Evolutionary conservation across 768 basidiomycete species (phyloP).

Genomic region (Sporobolomyces pararoseus): DNA sequence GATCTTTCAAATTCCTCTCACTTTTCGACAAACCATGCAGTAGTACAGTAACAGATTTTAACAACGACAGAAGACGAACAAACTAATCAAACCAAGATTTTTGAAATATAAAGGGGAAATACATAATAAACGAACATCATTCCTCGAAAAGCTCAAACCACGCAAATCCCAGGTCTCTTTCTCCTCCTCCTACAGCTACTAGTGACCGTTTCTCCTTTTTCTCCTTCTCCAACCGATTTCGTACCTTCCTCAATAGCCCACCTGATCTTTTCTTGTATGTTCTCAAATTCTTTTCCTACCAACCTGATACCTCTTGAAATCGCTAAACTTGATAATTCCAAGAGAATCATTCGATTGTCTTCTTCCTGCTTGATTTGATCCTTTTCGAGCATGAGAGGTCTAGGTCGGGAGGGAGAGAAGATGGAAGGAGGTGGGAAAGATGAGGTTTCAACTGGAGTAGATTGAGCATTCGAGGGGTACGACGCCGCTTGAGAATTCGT

Average conservation of each 20-base stretch:
- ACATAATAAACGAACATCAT: not conserved
- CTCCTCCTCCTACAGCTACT: slow-evolving; percentile 1
- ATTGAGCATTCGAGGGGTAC: no score
- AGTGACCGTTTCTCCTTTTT: not conserved
- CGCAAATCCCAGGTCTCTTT: slow-evolving; percentile 20
- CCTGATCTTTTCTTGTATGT: not conserved
- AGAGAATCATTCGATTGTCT: not conserved
- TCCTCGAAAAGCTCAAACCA: not conserved
- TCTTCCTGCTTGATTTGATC: not conserved
- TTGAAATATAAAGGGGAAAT: not conserved
- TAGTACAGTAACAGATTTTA: no score
- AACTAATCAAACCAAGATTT: not conserved
- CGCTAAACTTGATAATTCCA: slow-evolving; percentile 1
- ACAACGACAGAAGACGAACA: not conserved
- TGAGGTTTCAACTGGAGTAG: no score
- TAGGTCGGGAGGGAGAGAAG: not conserved
- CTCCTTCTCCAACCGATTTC: not conserved
- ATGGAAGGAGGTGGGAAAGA: not conserved
- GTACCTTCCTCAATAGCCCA: slow-evolving; percentile 7
- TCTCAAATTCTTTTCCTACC: slow-evolving; percentile 1
- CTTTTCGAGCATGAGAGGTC: not conserved
- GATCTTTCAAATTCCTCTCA: no score
- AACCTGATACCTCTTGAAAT: not conserved
- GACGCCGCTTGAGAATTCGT: no score
- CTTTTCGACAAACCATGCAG: no score